Conservation (phyloP, 257 asterid genomes). For the Solanum habrochaites region DNA sequence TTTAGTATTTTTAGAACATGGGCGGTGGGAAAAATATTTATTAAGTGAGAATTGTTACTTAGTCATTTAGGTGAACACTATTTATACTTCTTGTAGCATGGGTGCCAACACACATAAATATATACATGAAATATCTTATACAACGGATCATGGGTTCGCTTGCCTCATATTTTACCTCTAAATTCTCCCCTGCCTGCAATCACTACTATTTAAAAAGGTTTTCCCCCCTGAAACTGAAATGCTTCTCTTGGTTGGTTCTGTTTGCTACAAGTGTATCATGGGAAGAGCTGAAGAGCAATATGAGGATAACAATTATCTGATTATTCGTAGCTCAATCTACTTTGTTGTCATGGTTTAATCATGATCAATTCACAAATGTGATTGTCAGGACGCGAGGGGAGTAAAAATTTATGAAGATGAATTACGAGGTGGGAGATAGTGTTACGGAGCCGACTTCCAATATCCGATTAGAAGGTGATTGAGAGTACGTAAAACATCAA, state of each 20-base stretch:
- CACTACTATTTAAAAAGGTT: neutral
- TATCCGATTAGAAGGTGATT: neutral
- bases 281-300: neutral
- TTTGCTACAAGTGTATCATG: neutral
- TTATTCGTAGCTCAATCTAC: neutral
- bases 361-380: neutral
- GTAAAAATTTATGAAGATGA: no score
- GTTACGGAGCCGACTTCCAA: no score
- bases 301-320: neutral
- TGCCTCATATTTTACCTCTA: neutral
- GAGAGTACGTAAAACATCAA: no score
- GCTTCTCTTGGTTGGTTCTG: neutral
- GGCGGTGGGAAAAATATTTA: neutral
- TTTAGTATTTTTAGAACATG: neutral
- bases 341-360: neutral
- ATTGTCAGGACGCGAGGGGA: no score
- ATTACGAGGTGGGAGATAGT: no score
- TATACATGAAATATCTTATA: neutral
- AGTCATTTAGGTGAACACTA: neutral
- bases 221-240: neutral
- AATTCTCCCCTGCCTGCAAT: neutral
- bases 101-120: neutral
- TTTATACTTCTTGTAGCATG: neutral
- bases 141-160: neutral
- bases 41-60: neutral